These are phyloP conservation scores for Ustilago vetiveriae DNA, from an alignment of 1,284 basidiomycete genomes.

Conservation along the genomic window DNA sequence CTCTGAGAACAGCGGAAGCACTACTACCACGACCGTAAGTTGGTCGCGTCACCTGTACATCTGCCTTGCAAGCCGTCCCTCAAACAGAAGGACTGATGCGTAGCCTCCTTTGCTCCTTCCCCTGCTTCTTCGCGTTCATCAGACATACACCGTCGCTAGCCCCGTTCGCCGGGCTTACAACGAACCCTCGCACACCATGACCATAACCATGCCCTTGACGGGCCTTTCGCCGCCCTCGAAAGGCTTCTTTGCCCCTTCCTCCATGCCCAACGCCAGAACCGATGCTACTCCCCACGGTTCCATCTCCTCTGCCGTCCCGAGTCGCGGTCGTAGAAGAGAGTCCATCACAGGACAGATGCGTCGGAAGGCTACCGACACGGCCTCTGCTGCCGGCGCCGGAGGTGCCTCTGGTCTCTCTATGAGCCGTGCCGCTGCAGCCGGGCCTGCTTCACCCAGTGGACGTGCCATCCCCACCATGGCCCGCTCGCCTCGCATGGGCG, in stretches of 20 bases:
- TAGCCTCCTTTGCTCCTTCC: background rate
- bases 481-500: constrained; percentile 40
- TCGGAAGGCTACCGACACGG: constrained; percentile 44
- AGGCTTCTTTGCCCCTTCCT: constrained; percentile 47
- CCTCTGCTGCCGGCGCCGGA: constrained; percentile 47
- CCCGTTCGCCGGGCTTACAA: constrained; percentile 34
- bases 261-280: constrained; percentile 29
- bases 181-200: constrained; percentile 28
- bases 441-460: constrained; percentile 41
- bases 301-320: constrained; percentile 50
- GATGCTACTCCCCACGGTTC: constrained; percentile 19
- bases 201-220: constrained; percentile 41
- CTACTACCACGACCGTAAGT: constrained; percentile 39
- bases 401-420: constrained; percentile 48
- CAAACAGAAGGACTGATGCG: constrained; percentile 4
- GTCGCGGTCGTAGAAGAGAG: constrained; percentile 52
- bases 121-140: background rate
- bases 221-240: constrained; percentile 52
- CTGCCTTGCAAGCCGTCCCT: background rate
- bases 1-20: constrained; percentile 29
- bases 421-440: constrained; percentile 22
- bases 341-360: constrained; percentile 57
- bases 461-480: constrained; percentile 42
- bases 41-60: background rate
- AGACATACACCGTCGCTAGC: constrained; percentile 30